These are phyloP conservation scores for Russula dissimulans DNA, from an alignment of 768 basidiomycete genomes.

Conservation along the genomic window DNA sequence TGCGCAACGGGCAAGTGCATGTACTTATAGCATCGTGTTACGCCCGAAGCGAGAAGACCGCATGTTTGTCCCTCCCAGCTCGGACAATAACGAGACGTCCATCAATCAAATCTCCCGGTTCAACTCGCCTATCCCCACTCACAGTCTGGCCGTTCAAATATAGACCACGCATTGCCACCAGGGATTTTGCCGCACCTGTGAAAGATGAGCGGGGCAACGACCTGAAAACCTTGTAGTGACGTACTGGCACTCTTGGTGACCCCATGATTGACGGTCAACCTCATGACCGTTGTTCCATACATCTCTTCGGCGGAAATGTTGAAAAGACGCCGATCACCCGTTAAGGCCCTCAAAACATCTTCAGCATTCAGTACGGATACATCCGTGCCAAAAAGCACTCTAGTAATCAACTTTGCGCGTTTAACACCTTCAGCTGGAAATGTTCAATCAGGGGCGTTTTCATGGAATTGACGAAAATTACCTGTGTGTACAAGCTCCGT, in stretches of 20 bases:
- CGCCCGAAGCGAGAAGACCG: conserved; percentile 3
- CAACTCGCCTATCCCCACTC: neutral
- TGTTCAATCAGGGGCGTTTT: neutral
- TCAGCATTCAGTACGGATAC: conserved; percentile 38
- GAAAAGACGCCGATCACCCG: conserved; percentile 52
- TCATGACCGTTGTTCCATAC: conserved; percentile 43
- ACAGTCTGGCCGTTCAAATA: conserved; percentile 17
- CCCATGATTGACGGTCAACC: conserved; percentile 49
- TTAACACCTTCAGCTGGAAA: conserved; percentile 32
- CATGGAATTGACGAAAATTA: conserved; percentile 19
- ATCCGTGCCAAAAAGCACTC: conserved; percentile 36
- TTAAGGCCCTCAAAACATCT: conserved; percentile 52
- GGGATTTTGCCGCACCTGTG: conserved; percentile 15
- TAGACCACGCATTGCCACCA: conserved; percentile 17
- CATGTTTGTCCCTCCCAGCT: conserved; percentile 20
- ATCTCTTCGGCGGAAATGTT: conserved; percentile 45
- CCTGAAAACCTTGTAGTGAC: neutral
- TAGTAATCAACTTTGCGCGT: conserved; percentile 37
- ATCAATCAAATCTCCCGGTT: conserved; percentile 12
- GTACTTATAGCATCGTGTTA: neutral
- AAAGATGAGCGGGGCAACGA: neutral
- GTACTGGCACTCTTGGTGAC: conserved; percentile 41
- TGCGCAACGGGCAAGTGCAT: too few relatives aligned
- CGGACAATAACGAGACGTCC: conserved; percentile 17
- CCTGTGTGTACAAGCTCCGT: conserved; percentile 53